Base-by-base conservation (phyloP, 345 rosid species). In the Arabis hirsuta region DNA sequence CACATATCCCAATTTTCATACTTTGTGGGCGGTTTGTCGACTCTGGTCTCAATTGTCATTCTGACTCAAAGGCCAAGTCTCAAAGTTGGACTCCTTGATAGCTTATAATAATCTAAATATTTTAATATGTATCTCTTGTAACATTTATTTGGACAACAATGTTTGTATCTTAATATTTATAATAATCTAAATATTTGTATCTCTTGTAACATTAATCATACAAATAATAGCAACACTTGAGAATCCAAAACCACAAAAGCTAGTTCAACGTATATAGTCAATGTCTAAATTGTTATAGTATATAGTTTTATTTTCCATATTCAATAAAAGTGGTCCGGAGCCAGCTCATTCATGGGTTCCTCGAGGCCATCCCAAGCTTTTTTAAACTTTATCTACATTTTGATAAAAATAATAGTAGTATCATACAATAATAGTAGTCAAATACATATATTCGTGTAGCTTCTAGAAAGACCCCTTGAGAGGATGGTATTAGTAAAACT, bases 291-390 rank as follows among this genome's bases (percentile, higher is more conserved):
- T 8, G 52, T 26, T 62, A 24, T 66, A 52, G 36, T 42, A 62
- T 22, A 67, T 43, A 16, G 62, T 67, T 39, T 46, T 10, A 12
- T 44, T 39, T 65, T 48, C 16, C 45, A 13, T 7, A 48, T 73
- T 48, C 38, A 65, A 65, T 73, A 20, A 1, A 65, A 51, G 71
- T 73, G 77, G 65, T 55, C 77, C 71, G 58, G 47, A 55, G 48
- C 65, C 76, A 73, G 64, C 76, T 63, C 76, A 73, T n/a, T 27
- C 54, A 32, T 74, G 68, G 63, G 68, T 53, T 67, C 47, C 12
- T 20, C 19, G 12, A 24, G 34, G 24, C 68, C 56, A 43, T 32
- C 11, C 6, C 7, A 13, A 8, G 53, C 55, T 52, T 67, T 31
- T 52, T 67, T 31, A 31, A 10, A 24, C 31, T 13, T 36, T 56